These are phyloP conservation scores for Vaccinium corymbosum DNA, from an alignment of 148 eudicot genomes.

Conservation along the genomic window DNA sequence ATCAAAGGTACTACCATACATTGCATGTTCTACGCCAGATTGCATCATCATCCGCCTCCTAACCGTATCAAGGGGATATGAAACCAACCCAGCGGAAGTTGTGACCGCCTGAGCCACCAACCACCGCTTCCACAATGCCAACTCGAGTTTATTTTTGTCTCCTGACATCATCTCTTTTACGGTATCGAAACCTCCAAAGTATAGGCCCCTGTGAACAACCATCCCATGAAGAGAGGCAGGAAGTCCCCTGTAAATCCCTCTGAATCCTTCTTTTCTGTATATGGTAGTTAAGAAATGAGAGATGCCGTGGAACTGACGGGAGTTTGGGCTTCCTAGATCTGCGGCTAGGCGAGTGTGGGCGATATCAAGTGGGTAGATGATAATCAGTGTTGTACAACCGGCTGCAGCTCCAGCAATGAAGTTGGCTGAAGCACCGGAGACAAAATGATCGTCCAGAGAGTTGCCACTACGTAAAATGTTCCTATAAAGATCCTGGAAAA, in stretches of 20 bases:
- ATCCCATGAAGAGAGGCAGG: slow-evolving; percentile 98
- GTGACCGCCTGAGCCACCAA: slow-evolving; percentile 80
- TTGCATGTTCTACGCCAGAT: slow-evolving; percentile 61
- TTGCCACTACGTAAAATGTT: slow-evolving; percentile 50
- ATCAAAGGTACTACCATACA: slow-evolving; percentile 70
- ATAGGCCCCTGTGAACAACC: slow-evolving; percentile 80
- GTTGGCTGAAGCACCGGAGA: slow-evolving; percentile 72
- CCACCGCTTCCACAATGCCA: slow-evolving; percentile 93
- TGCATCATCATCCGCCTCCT: slow-evolving; percentile 99
- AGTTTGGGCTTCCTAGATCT: slow-evolving; percentile 57
- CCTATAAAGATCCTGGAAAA: slow-evolving; percentile 73
- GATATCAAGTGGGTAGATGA: slow-evolving; percentile 92
- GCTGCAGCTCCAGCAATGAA: slow-evolving; percentile 92
- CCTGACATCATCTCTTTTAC: slow-evolving; percentile 64
- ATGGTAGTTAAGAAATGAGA: slow-evolving; percentile 65
- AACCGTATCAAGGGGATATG: slow-evolving; percentile 91
- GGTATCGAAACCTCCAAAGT: slow-evolving; percentile 95
- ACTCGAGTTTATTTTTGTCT: slow-evolving; percentile 42
- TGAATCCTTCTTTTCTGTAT: slow-evolving; percentile 52
- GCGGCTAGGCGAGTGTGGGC: slow-evolving; percentile 98
- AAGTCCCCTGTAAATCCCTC: slow-evolving; percentile 83
- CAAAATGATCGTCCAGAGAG: slow-evolving; percentile 47
- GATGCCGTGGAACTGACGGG: slow-evolving; percentile 82
- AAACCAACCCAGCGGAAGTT: slow-evolving; percentile 80
- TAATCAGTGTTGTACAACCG: slow-evolving; percentile 77